These are phyloP conservation scores for Penicillium sp. DNA, from an alignment of 2,329 filamentous ascomycete genomes.

Conservation along the genomic window DNA sequence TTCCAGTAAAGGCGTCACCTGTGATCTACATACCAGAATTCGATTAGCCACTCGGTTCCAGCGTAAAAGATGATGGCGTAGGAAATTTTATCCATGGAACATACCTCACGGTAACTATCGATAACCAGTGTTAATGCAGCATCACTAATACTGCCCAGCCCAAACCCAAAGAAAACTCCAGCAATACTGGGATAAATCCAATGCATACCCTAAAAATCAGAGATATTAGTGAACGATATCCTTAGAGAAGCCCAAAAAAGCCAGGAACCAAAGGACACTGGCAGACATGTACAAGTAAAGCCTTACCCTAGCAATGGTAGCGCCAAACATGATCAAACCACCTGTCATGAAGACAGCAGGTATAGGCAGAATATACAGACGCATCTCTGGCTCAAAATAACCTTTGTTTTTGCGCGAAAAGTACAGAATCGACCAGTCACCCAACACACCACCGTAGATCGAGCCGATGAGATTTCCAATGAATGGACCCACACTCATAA, in stretches of 20 bases:
- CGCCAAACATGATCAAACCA: slow-evolving; percentile 47
- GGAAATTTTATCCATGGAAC: background rate
- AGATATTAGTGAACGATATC: background rate
- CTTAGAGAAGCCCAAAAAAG: too few relatives aligned
- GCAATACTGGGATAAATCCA: slow-evolving; percentile 45
- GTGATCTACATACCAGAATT: slow-evolving; percentile 14
- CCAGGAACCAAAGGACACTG: background rate
- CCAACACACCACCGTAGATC: slow-evolving; percentile 42
- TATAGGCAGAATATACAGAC: slow-evolving; percentile 38
- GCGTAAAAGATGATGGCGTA: background rate
- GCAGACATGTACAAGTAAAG: background rate
- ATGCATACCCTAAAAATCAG: slow-evolving; percentile 40
- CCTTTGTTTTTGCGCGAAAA: slow-evolving; percentile 48
- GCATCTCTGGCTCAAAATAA: slow-evolving; percentile 53
- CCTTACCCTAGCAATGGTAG: slow-evolving; percentile 36
- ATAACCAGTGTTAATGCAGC: slow-evolving; percentile 21
- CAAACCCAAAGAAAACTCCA: slow-evolving; percentile 40
- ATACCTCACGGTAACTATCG: slow-evolving; percentile 38
- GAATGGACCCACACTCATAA: slow-evolving; percentile 36
- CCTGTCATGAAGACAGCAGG: slow-evolving; percentile 43
- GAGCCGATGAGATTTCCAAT: slow-evolving; percentile 43
- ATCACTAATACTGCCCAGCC: slow-evolving; percentile 41
- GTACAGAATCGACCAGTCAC: slow-evolving; percentile 42
- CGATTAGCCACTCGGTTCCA: background rate
- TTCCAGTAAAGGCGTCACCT: slow-evolving; percentile 30